Evolutionary conservation across 1,284 basidiomycete genomes (phyloP).

Genomic region (Tylopilus orsonianus): DNA sequence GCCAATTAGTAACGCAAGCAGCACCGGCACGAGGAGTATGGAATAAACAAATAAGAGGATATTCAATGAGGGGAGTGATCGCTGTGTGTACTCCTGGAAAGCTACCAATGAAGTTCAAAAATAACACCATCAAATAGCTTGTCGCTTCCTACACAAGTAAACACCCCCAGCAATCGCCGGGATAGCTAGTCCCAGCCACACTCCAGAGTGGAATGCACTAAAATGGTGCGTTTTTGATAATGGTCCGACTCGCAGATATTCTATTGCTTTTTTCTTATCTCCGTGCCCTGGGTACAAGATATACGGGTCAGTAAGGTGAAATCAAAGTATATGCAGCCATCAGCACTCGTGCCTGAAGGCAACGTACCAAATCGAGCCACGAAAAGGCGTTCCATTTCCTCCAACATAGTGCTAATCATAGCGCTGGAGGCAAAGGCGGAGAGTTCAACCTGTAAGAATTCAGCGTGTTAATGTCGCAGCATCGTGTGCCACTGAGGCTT

Average conservation of each 20-base stretch:
- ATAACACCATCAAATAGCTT: not conserved
- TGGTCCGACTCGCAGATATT: constrained; percentile 60
- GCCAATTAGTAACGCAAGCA: constrained; percentile 81
- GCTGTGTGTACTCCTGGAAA: constrained; percentile 57
- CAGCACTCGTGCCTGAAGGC: not conserved
- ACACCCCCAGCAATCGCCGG: constrained; percentile 74
- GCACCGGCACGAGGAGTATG: constrained; percentile 69
- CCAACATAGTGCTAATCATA: constrained; percentile 65
- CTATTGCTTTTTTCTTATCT: constrained; percentile 78
- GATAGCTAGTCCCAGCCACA: constrained; percentile 75
- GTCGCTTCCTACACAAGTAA: constrained; percentile 61
- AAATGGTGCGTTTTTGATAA: constrained; percentile 69
- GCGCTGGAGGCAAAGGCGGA: constrained; percentile 63
- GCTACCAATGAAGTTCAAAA: constrained; percentile 40
- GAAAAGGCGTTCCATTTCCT: constrained; percentile 73
- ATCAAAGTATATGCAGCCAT: not conserved
- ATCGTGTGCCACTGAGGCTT: not conserved
- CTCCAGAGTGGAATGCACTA: constrained; percentile 74
- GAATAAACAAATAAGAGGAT: constrained; percentile 81
- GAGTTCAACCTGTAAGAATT: constrained; percentile 54
- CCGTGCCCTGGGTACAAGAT: constrained; percentile 62
- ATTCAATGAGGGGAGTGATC: constrained; percentile 67
- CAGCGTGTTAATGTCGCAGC: not conserved
- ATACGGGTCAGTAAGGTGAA: not conserved
- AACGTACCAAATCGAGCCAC: constrained; percentile 70